Percentiles rank a stretch among this genome's conserved stretches.
Conservation (phyloP, 1,139 yeast species). For the Casaregolazyma suthepensis region DNA sequence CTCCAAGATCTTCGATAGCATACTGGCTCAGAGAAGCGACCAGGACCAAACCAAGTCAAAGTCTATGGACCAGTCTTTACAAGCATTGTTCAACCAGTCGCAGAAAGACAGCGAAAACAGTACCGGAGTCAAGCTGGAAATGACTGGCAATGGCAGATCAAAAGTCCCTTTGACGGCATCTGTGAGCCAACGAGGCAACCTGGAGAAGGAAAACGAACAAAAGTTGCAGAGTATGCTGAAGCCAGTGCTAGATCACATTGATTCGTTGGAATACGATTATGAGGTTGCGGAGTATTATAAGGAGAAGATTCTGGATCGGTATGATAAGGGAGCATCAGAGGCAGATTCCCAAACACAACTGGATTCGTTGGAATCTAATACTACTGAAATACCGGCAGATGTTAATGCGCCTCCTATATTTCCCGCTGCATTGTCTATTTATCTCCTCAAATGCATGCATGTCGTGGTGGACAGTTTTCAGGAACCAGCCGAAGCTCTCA, state of each 20-base stretch:
- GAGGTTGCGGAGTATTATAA: constrained; percentile 25
- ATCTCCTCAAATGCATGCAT: constrained; percentile 23
- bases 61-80: constrained; percentile 16
- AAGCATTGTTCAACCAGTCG: constrained; percentile 22
- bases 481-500: constrained; percentile 36
- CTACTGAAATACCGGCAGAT: constrained; percentile 1
- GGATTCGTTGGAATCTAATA: background rate
- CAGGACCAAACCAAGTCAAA: constrained; percentile 1
- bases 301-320: constrained; percentile 17
- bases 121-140: constrained; percentile 18
- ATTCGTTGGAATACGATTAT: constrained; percentile 24
- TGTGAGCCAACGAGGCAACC: constrained; percentile 11
- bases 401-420: constrained; percentile 17
- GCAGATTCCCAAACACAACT: background rate
- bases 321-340: background rate
- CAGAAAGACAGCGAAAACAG: constrained; percentile 5
- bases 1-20: constrained; percentile 22
- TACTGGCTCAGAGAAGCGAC: constrained; percentile 16
- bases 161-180: constrained; percentile 18
- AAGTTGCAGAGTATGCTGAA: constrained; percentile 6
- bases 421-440: constrained; percentile 16
- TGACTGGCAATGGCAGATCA: constrained; percentile 21
- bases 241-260: constrained; percentile 25
- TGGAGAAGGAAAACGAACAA: constrained; percentile 7
- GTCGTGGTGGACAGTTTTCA: constrained; percentile 28